Base-by-base conservation (phyloP, 163 green algal genomes). In the Chloromonas sp. region DNA sequence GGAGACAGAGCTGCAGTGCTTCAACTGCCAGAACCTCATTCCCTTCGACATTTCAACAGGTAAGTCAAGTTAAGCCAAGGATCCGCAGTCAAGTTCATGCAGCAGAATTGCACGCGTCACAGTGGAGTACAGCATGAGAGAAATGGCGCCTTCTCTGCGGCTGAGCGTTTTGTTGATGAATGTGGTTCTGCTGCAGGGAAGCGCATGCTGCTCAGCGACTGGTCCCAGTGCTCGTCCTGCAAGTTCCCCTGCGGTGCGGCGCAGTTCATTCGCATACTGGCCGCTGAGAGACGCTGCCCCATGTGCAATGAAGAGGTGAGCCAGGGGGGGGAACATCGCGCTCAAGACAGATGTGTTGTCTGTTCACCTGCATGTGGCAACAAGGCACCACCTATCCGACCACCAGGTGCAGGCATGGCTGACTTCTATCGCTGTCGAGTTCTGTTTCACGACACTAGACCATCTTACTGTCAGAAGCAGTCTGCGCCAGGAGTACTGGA, bases 11-110 rank as follows among this genome's bases (percentile, higher is more conserved):
- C 85, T 94, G 83, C 83, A 91, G 70, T 94, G 91, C 81, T 74
- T 91, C 61, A 87, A 84, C 78, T 96, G 94, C 91, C 88, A 92
- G 81, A 91, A 92, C 84, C 88, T 90, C 60, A 89, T 95, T 66
- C 93, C 92, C 60, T 95, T 93, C 82, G 94, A 94, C 86, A 87
- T 94, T 8, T 92, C 92, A 58, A 94, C 90, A 60, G 93, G 94
- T 92, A 82, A 11, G 87, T 84, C n/a, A 36, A 36, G 36, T 36
- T 36, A 36, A 36, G 36, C 36, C 36, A 36, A 36, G 36, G 36
- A 36, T 11, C 14, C 13, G 70, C 36, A 57, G 3, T 8, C 79
- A n/a, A n/a, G 36, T 83, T 66, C 79, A 83, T 83, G 79, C 5
- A 58, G 76, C 15, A 81, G 3, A 36, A 66, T 36, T 71, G 79